Percentiles rank a stretch among this genome's conserved stretches.
Evolutionary conservation across 176 grass and related monocot species (phyloP).

Genomic region (Alloteropsis semialata): DNA sequence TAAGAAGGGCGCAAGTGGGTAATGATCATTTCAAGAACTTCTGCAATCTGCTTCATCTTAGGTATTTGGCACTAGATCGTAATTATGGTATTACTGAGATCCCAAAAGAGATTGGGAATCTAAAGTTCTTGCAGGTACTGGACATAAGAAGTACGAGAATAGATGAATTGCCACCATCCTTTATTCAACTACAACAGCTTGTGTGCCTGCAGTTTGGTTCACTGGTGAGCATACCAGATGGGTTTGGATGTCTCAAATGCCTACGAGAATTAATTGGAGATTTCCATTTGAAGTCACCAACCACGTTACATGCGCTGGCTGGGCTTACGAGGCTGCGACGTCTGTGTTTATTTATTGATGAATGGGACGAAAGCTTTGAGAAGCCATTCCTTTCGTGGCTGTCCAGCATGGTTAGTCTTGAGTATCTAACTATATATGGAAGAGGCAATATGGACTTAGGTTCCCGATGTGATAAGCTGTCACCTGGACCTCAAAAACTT

Average conservation of each 20-base stretch:
- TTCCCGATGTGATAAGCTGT: neutral
- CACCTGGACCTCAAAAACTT: neutral
- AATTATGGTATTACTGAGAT: neutral
- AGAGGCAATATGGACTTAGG: rapidly evolving
- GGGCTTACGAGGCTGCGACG: neutral
- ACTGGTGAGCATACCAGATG: neutral
- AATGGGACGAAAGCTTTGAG: neutral
- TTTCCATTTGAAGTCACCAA: neutral
- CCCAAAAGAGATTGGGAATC: neutral
- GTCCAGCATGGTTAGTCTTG: neutral
- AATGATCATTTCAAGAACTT: neutral
- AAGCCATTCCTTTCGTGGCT: neutral
- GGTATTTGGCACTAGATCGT: neutral
- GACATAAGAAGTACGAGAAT: neutral
- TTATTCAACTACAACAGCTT: neutral
- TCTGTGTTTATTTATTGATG: neutral
- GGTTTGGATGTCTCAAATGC: neutral
- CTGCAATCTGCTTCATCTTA: neutral
- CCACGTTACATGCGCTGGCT: neutral
- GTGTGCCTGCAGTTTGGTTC: neutral
- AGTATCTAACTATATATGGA: too few species aligned
- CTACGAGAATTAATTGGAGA: neutral
- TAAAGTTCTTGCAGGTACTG: neutral
- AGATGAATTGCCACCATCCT: neutral
- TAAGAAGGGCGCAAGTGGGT: neutral